Evolutionary conservation across 2,329 filamentous ascomycete species (phyloP), one percentile per base, ranked within the genome.

Genomic region (Phialophora chinensis): DNA sequence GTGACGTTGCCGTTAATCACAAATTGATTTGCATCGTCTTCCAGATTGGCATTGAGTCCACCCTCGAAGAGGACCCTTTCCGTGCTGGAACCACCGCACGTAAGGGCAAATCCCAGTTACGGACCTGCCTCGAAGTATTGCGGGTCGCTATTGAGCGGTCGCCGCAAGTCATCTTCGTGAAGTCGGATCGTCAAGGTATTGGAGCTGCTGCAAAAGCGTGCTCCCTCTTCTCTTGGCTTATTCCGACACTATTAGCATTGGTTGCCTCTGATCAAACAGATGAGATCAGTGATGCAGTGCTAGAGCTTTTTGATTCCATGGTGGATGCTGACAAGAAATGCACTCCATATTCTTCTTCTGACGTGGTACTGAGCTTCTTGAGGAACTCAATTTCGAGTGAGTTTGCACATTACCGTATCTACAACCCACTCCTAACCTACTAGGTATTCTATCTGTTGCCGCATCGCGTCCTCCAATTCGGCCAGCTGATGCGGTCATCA

Each of bases 1-100:
- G 91, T 53, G 88, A 90, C 71, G 79, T 91, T 53, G 85, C 89
- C 59, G 89, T 96, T 75, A 94, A 96, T 72, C 90, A 93, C 73
- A 91, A 93, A 78, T 85, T 97, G 58, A 89, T 97, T 60, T 93
- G 91, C 74, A 90, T 97, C 69, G 91, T 95, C 72, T 89, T 72
- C 35, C 66, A 91, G 74, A 91, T 92, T 65, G 90, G 92, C 25
- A 82, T 97, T 12, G 90, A 93, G 71, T 84, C 67, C 2, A 63
- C 60, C 23, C 61, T 71, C n/a, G 59, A 86, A 74, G 87, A 92
- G 72, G 87, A 93, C 72, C 88, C 87, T 2, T 91, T 93, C 75
- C 87, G 66, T 81, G 87, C 69, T 79, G 78, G 60, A 81, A 83
- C 38, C 79, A 86, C 64, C 78, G 85, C 31, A 78, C 71, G 71